phyloP scores from a whole-genome alignment of 2,329 filamentous ascomycete genomes.

The Phyllosticta capitalensis region DNA sequence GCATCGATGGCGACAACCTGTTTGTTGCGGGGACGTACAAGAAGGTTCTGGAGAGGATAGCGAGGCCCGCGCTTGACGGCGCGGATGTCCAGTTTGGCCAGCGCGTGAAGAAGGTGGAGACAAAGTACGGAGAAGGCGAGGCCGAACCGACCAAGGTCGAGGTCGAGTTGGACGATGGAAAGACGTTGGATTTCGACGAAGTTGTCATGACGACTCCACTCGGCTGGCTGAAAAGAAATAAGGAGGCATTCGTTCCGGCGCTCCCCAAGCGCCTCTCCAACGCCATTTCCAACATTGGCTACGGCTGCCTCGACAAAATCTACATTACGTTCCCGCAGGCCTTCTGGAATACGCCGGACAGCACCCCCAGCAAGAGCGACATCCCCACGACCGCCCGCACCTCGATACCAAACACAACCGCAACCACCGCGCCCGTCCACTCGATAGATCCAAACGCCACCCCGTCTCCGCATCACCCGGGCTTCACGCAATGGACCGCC shows the following conservation, averaged over 20 bases:
- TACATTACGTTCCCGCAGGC: slow-evolving; percentile 58
- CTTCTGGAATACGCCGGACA: slow-evolving; percentile 53
- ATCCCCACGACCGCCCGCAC: slow-evolving; percentile 12
- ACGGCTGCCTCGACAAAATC: slow-evolving; percentile 61
- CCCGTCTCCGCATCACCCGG: slow-evolving; percentile 39
- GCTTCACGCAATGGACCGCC: slow-evolving; percentile 67
- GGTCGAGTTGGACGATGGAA: slow-evolving; percentile 39
- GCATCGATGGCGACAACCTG: slow-evolving; percentile 60
- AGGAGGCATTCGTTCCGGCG: slow-evolving; percentile 45
- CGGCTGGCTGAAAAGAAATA: slow-evolving; percentile 57
- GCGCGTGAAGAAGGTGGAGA: slow-evolving; percentile 36
- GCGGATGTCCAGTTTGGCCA: slow-evolving; percentile 45
- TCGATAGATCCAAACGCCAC: slow-evolving; percentile 17
- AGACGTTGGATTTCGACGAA: slow-evolving; percentile 50
- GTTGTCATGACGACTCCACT: slow-evolving; percentile 59
- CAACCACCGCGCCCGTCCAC: slow-evolving; percentile 28
- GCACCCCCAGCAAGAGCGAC: neutral
- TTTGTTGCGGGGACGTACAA: slow-evolving; percentile 54
- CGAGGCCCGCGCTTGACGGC: slow-evolving; percentile 45
- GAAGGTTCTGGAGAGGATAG: slow-evolving; percentile 50
- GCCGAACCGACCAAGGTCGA: slow-evolving; percentile 19
- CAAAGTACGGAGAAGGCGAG: neutral
- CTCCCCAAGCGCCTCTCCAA: slow-evolving; percentile 46
- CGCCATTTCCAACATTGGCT: slow-evolving; percentile 56
- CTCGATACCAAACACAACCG: slow-evolving; percentile 27